Percentiles rank a stretch among this genome's conserved stretches.
phyloP scores from a whole-genome alignment of 257 asterid genomes.

The Solanum chaucha region DNA sequence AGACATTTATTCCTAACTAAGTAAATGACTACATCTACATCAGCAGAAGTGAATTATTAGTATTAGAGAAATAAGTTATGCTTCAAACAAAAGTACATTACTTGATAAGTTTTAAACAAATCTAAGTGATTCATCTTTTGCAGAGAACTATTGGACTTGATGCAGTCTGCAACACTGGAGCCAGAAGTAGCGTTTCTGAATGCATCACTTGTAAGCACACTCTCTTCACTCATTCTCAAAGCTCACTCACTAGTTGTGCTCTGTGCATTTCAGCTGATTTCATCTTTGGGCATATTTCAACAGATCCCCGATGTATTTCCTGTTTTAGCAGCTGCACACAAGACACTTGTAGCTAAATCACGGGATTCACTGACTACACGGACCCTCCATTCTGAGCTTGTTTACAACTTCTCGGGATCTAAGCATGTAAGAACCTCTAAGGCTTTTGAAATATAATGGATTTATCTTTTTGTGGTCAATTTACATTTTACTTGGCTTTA shows the following conservation, averaged over 20 bases:
- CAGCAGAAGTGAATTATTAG: not conserved
- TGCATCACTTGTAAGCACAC: slow-evolving; percentile 68
- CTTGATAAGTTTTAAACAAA: not conserved
- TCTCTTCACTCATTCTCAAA: not conserved
- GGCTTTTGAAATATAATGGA: not conserved
- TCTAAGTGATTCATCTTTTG: not conserved
- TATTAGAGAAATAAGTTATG: not conserved
- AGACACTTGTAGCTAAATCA: slow-evolving; percentile 63
- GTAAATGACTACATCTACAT: not conserved
- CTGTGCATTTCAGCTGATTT: not conserved
- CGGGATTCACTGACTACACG: slow-evolving; percentile 66
- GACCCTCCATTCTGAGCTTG: slow-evolving; percentile 90
- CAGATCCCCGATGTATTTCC: slow-evolving; percentile 91
- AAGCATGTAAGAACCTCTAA: slow-evolving; percentile 51
- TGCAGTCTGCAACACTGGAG: slow-evolving; percentile 76
- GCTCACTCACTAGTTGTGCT: not conserved
- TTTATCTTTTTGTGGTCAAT: not conserved
- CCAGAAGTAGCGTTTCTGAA: slow-evolving; percentile 85
- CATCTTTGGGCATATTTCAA: not conserved
- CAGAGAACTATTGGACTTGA: slow-evolving; percentile 68
- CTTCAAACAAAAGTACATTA: not conserved
- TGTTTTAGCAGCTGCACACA: slow-evolving; percentile 77
- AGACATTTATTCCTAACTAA: not conserved
- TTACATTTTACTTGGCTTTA: not conserved
- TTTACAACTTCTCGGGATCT: slow-evolving; percentile 86